Base-by-base conservation (phyloP, 106 monocot genomes). In the Acorus calamus region DNA sequence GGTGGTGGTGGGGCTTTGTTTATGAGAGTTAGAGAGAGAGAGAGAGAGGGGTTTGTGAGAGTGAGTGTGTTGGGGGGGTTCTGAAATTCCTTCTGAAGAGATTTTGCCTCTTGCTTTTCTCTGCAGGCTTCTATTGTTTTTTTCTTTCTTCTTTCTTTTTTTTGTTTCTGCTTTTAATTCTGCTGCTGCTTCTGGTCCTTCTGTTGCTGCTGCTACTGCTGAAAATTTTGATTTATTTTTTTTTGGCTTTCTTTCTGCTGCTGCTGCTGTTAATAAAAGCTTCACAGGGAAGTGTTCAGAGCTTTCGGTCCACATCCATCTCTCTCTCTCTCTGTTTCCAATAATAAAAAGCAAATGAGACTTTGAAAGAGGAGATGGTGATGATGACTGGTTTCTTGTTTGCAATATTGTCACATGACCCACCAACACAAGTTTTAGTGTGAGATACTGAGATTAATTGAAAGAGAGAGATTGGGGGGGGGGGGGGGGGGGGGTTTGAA, bases 81-180 rank as follows among this genome's bases (percentile, higher is more conserved):
- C 70, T 74, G 70, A 77, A 81, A 81, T 81, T 81, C 81, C 76
- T 64, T 77, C 73, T 69, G 77, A 69, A 56, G 66, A 65, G 68
- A 73, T 73, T 73, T 76, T 76, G 28, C 28, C 28, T 28, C 28
- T 42, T 43, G 11, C 65, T 28, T 13, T 41, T 28, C 28, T 28
- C 28, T 28, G 54, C 50, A 10, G 53, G 10, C 47, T 61, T 66
- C 56, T 53, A 49, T 44, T 55, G 47, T 49, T 41, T 12, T 46
- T 54, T 66, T 67, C 44, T 61, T 60, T 14, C 8, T 44, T 11
- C 5, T 8, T 49, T 2, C 28, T 9, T 50, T 42, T 58, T 9
- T 59, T n/a, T 49, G 14, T 5, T 28, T 54, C 60, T 44, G 9
- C 46, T 47, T 11, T 10, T 47, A 5, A 6, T 43, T 66, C 28